Evolutionary conservation across 352 stramenopile species (phyloP).

Genomic region (Discostella stelligera): DNA sequence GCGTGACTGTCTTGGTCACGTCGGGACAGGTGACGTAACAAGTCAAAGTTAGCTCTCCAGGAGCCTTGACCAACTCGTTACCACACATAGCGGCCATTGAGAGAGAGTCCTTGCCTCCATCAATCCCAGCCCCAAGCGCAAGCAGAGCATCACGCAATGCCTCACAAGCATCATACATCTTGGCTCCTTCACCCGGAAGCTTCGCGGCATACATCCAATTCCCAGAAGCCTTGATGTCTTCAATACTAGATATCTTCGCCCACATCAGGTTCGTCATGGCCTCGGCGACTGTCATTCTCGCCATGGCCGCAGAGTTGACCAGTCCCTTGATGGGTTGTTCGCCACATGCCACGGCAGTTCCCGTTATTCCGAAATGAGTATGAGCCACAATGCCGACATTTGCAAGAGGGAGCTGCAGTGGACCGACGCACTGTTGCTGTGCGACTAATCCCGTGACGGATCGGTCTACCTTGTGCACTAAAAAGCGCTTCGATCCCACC

Average conservation of each 20-base stretch:
- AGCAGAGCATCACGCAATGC: constrained; percentile 95
- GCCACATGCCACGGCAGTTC: constrained; percentile 94
- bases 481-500: constrained; percentile 97
- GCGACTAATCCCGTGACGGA: constrained; percentile 97
- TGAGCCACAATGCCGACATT: constrained; percentile 97
- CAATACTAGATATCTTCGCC: constrained; percentile 90
- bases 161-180: constrained; percentile 98
- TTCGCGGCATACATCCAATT: constrained; percentile 99
- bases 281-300: constrained; percentile 93
- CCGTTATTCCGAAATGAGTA: constrained; percentile 91
- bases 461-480: constrained; percentile 95
- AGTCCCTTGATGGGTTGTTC: constrained; percentile 97
- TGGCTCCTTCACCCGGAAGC: constrained; percentile 95
- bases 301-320: constrained; percentile 93
- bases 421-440: constrained; percentile 98
- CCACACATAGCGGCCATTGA: constrained; percentile 96
- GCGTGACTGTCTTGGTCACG: constrained; percentile 95
- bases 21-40: constrained; percentile 97
- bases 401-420: constrained; percentile 93
- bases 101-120: constrained; percentile 98
- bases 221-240: constrained; percentile 95
- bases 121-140: constrained; percentile 93
- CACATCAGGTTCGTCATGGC: constrained; percentile 98
- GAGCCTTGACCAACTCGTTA: constrained; percentile 96
- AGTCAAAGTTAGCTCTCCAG: constrained; percentile 95